phyloP scores from a whole-genome alignment of 1,284 basidiomycete genomes.

The Cystobasidiaceae sp. region DNA sequence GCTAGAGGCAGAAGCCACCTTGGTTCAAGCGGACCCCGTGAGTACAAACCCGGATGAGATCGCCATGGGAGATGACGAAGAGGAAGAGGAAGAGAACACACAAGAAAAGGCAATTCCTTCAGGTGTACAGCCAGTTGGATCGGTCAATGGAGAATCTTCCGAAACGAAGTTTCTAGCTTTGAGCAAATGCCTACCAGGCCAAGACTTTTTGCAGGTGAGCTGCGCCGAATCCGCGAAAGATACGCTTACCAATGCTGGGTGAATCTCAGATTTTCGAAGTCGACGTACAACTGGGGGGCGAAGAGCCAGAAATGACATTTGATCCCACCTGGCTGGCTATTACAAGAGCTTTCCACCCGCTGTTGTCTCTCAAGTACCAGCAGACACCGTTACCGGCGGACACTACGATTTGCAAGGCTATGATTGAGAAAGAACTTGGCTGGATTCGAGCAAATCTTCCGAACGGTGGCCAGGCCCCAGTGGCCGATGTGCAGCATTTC shows the following conservation, averaged over 20 bases:
- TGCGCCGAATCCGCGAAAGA: not conserved
- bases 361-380: constrained; percentile 57
- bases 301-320: constrained; percentile 53
- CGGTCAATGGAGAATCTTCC: constrained; percentile 42
- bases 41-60: constrained; percentile 67
- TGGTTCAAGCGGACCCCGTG: not conserved
- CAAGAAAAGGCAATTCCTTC: not conserved
- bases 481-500: constrained; percentile 67
- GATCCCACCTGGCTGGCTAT: constrained; percentile 94
- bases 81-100: constrained; percentile 27
- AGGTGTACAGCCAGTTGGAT: constrained; percentile 8
- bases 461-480: constrained; percentile 46
- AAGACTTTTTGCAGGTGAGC: constrained; percentile 77
- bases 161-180: constrained; percentile 80
- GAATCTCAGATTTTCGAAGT: constrained; percentile 64
- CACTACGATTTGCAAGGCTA: constrained; percentile 52
- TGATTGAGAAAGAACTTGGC: constrained; percentile 60
- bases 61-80: constrained; percentile 58
- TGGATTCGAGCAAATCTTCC: constrained; percentile 62
- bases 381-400: constrained; percentile 59
- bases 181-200: constrained; percentile 80
- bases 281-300: constrained; percentile 43
- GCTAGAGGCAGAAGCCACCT: not conserved
- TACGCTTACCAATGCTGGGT: too few species aligned
- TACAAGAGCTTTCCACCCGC: constrained; percentile 74